phyloP scores from a whole-genome alignment of 2,329 filamentous ascomycete species.

The Leptographium radiaticola region DNA sequence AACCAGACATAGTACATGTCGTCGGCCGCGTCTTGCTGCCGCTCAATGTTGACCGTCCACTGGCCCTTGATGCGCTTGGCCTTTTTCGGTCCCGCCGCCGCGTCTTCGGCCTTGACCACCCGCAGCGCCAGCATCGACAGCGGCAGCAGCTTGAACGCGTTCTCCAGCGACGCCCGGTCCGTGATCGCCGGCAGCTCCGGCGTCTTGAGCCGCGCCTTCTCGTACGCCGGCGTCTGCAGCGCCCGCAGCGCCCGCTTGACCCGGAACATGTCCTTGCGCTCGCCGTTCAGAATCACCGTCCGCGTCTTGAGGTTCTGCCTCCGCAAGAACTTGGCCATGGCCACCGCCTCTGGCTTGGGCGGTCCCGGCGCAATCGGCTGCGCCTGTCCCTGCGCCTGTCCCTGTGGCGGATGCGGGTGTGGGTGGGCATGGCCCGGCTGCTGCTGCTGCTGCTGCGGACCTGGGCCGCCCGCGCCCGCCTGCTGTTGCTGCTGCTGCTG shows the following conservation, averaged over 20 bases:
- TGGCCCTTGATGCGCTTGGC: conserved; percentile 87
- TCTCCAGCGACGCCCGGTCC: conserved; percentile 74
- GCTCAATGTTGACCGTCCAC: conserved; percentile 92
- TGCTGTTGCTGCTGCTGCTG: conserved; percentile 29
- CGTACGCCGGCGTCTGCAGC: conserved; percentile 77
- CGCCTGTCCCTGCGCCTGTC: conserved; percentile 29
- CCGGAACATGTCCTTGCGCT: conserved; percentile 97
- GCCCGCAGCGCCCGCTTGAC: conserved; percentile 94
- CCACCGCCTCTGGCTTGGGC: conserved; percentile 77
- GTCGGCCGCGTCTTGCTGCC: conserved; percentile 79
- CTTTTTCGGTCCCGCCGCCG: conserved; percentile 35
- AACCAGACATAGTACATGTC: conserved; percentile 95
- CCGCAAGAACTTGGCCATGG: conserved; percentile 78
- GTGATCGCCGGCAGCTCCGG: conserved; percentile 76
- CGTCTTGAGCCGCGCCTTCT: conserved; percentile 82
- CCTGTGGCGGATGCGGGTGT: conserved; percentile 18
- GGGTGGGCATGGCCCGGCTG: conserved; percentile 25
- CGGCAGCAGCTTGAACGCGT: conserved; percentile 87
- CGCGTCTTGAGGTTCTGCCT: conserved; percentile 75
- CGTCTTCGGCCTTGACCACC: conserved; percentile 66
- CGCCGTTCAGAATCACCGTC: conserved; percentile 87
- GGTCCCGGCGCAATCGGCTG: conserved; percentile 65
- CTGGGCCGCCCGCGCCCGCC: not conserved
- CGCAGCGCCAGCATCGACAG: conserved; percentile 88
- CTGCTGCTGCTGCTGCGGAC: conserved; percentile 28